Base-by-base conservation (phyloP, 2,329 filamentous ascomycete species). In the Aaosphaeria arxii region DNA sequence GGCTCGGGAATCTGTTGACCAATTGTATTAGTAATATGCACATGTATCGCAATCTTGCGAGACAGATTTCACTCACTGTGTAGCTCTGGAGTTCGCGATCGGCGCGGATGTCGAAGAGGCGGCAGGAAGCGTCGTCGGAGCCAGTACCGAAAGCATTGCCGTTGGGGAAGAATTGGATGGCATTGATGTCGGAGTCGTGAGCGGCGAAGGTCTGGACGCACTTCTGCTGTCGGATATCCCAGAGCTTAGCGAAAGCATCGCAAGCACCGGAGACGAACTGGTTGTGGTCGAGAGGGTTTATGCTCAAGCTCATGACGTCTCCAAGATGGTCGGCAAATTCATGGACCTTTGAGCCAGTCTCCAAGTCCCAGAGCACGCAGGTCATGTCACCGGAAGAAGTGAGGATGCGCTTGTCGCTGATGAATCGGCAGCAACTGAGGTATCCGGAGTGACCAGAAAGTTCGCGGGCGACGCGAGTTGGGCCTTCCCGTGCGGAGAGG, bases 341-440 rank as follows among this genome's bases (percentile, higher is more conserved):
- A 67, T 91, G 95, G 39, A 96, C 88, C 77, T 96, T 96, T 57
- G 91, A 90, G 48, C 94, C 94, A 1, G 92, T 95, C 76, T 99
- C 94, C 56, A 99, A 92, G 77, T 99, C 94, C 94, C 94, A 99
- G 68, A 97, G 89, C 87, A 97, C 96, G 73, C 94, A 99, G 45
- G 94, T 99, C 94, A 99, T 99, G 71, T 99, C 94, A 55, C 94
- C 94, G 3, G 94, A 99, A 0, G 94, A 97, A 51, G 94, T 99
- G 56, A 99, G 84, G 66, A 99, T 97, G 68, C 90, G 91, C 67
- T 94, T 87, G 77, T 99, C 94, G 72, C 96, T 97, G 78, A 97
- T 95, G 74, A 99, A 99, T 56, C 94, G 88, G 72, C 94, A 97
- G 87, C 94, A 99, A 24, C 91, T 96, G 40, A 99, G 84, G 67